Conservation (phyloP, 2,329 filamentous ascomycete species). For the Ceratocystis cubensis region DNA sequence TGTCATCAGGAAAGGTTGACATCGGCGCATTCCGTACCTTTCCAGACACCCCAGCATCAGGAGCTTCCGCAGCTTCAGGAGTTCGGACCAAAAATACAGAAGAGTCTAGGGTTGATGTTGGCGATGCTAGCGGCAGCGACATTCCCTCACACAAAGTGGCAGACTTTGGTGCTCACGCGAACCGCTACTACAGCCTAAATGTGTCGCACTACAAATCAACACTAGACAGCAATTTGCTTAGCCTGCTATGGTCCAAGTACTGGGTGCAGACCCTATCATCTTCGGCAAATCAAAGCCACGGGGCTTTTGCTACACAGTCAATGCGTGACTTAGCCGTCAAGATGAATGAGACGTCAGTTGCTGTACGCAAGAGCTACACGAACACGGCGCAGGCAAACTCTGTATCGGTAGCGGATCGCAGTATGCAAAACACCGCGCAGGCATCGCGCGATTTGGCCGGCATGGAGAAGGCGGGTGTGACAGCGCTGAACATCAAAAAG, state of each 20-base stretch:
- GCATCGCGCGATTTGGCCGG: slow-evolving; percentile 10
- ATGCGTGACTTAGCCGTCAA: slow-evolving; percentile 80
- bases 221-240: slow-evolving; percentile 73
- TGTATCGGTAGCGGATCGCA: not conserved
- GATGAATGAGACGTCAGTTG: slow-evolving; percentile 47
- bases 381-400: not conserved
- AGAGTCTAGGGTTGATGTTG: slow-evolving; percentile 8
- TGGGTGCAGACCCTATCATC: slow-evolving; percentile 85
- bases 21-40: slow-evolving; percentile 95
- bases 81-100: not conserved
- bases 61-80: slow-evolving; percentile 7
- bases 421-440: not conserved
- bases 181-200: slow-evolving; percentile 80
- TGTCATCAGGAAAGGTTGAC: slow-evolving; percentile 88
- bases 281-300: slow-evolving; percentile 78
- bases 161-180: slow-evolving; percentile 88
- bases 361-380: slow-evolving; percentile 6
- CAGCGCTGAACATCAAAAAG: slow-evolving; percentile 16
- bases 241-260: slow-evolving; percentile 96
- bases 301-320: slow-evolving; percentile 80
- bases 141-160: slow-evolving; percentile 90
- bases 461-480: slow-evolving; percentile 15
- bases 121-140: slow-evolving; percentile 27
- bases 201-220: slow-evolving; percentile 92
- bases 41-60: slow-evolving; percentile 38